These are phyloP conservation scores for Alnus rubra DNA, from an alignment of 306 rosid species.

Conservation along the genomic window DNA sequence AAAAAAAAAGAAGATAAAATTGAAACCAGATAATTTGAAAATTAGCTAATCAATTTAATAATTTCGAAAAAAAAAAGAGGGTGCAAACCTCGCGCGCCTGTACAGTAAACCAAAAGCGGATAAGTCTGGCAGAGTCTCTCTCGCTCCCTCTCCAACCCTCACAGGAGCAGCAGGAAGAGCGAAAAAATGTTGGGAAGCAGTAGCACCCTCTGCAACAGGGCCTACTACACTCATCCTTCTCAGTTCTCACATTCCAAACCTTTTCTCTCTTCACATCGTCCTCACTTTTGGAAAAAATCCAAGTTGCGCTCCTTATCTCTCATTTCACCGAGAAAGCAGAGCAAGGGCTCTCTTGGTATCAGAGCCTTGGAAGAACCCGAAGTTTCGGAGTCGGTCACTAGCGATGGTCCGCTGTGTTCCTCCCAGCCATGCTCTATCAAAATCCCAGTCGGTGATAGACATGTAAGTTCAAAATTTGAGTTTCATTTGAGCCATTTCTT, in stretches of 20 bases:
- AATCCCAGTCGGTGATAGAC: constrained; percentile 91
- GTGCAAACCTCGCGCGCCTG: neutral
- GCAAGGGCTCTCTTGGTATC: constrained; percentile 15
- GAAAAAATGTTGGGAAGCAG: constrained; percentile 49
- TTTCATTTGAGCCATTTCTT: neutral
- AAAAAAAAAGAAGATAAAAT: too few relatives aligned
- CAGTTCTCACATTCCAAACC: constrained; percentile 27
- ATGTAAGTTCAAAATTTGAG: constrained; percentile 38
- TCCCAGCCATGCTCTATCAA: constrained; percentile 63
- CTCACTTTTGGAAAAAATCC: constrained; percentile 39
- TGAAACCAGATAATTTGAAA: too few relatives aligned
- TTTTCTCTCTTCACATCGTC: constrained; percentile 28
- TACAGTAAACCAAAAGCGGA: neutral
- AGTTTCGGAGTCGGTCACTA: constrained; percentile 24
- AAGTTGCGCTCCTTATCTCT: constrained; percentile 31
- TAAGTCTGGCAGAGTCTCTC: constrained; percentile 2
- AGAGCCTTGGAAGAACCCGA: constrained; percentile 44
- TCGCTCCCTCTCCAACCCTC: neutral
- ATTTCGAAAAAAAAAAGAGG: neutral
- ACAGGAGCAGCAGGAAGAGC: neutral
- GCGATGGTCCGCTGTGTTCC: constrained; percentile 15
- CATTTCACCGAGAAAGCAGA: constrained; percentile 20
- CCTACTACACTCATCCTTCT: constrained; percentile 35
- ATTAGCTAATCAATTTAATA: too few relatives aligned
- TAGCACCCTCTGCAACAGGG: constrained; percentile 42